Base-by-base conservation (phyloP, 1,284 basidiomycete species). In the Agroathelia rolfsii region DNA sequence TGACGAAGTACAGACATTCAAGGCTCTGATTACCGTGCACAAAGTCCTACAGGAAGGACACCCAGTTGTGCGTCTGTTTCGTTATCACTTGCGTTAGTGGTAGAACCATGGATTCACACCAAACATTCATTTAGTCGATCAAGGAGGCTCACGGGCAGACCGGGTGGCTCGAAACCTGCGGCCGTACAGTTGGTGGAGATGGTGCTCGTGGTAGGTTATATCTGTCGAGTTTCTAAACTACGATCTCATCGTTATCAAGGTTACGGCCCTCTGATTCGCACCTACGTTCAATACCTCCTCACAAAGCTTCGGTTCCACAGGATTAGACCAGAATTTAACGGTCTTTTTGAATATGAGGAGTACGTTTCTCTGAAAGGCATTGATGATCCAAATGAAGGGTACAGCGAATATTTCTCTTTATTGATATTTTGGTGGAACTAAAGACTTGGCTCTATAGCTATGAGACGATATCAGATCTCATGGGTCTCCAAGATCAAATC, bases 331-430 rank as follows among this genome's bases (percentile, higher is more conserved):
- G 92, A 95, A 55, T 96, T 96, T 61, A 95, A 95, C 57, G 92
- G 92, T 15, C 62, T 95, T 11, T 95, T 95, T 51, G 92, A 96
- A 58, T 96, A 96, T 47, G 90, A 95, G 51, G 92, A 96, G 59
- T 96, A 96, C 55, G 78, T 96, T 45, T 89, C 86, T 14, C 63
- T 96, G 46, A 93, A 94, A 57, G 89, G 88, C 28, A 94, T 96
- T 43, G 89, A 95, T 53, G 90, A 96, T 64, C 92, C 92, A 6
- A 95, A 96, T 52, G 92, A 96, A 66, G 92, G 92, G 89, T 94
- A 53, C 43, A n/a, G n/a, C n/a, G n/a, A n/a, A n/a, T n/a, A 78
- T 56, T 14, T 35, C 15, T 17, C 30, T n/a, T 23, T 30, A 32
- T 25, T 37, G 5, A 26, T 20, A 24, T 36, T 18, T 35, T 19